phyloP scores from a whole-genome alignment of 805 yeast species.

The Metschnikowia henanensis region DNA sequence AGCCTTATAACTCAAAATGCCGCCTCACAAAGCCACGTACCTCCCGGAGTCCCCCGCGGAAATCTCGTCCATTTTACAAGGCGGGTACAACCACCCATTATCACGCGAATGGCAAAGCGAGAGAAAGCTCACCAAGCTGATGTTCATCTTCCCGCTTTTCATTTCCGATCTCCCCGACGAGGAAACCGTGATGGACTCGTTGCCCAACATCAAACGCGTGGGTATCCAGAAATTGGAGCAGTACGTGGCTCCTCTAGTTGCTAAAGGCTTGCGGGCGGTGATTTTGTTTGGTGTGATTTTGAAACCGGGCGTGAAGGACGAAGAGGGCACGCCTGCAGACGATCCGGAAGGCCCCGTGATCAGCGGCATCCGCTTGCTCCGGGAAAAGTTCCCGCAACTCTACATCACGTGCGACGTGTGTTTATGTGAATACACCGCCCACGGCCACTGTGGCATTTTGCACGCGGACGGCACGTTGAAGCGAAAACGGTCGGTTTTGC shows the following conservation, averaged over 20 bases:
- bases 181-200: conserved; percentile 66
- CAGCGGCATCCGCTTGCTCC: conserved; percentile 65
- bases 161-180: conserved; percentile 81
- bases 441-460: conserved; percentile 97
- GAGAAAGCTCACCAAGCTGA: conserved; percentile 76
- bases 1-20: no score
- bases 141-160: conserved; percentile 93
- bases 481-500: conserved; percentile 68
- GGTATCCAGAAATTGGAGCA: conserved; percentile 80
- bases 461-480: conserved; percentile 85
- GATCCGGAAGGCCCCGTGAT: conserved; percentile 97
- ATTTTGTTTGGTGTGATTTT: conserved; percentile 91
- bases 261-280: conserved; percentile 82
- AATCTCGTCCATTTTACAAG: conserved; percentile 79
- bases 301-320: conserved; percentile 74
- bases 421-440: conserved; percentile 92
- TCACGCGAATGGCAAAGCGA: conserved; percentile 90
- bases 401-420: conserved; percentile 95
- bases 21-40: conserved; percentile 67
- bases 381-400: conserved; percentile 70
- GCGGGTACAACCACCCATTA: conserved; percentile 92
- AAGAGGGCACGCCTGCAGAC: conserved; percentile 86
- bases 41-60: conserved; percentile 56
- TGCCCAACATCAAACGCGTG: conserved; percentile 86
- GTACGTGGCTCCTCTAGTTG: conserved; percentile 66